Evolutionary conservation across 192 early-diverging fungal genomes (phyloP).

Genomic region (Kickxella alabastrina): DNA sequence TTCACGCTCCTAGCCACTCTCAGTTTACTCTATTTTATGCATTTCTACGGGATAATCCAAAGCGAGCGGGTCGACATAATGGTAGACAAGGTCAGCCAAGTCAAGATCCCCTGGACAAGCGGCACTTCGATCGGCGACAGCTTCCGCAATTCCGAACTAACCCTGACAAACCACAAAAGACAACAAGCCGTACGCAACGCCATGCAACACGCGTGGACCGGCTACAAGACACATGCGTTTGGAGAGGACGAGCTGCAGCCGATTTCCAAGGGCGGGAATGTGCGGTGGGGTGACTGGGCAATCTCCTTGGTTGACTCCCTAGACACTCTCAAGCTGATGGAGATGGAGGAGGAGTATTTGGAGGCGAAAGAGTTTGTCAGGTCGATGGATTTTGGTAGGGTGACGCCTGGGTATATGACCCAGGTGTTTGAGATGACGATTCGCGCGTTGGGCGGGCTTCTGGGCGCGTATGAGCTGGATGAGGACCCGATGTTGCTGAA

Average conservation of each 20-base stretch:
- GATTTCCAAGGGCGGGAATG: constrained; percentile 15
- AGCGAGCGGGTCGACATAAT: constrained; percentile 7
- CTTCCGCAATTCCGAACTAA: constrained; percentile 4
- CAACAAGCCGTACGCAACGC: constrained; percentile 33
- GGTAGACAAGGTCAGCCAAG: constrained; percentile 12
- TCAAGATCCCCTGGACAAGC: constrained; percentile 5
- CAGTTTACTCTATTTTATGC: constrained; percentile 21
- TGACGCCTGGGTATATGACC: constrained; percentile 1
- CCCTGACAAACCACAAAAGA: constrained; percentile 18
- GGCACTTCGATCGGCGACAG: background rate
- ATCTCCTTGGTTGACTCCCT: constrained; percentile 82
- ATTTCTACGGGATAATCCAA: constrained; percentile 13
- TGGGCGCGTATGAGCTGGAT: constrained; percentile 74
- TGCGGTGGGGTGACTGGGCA: constrained; percentile 63
- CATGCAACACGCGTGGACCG: constrained; percentile 47
- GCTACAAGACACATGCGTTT: constrained; percentile 35
- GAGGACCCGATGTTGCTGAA: constrained; percentile 60
- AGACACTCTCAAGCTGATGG: constrained; percentile 81
- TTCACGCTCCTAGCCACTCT: constrained; percentile 9
- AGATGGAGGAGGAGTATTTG: constrained; percentile 66
- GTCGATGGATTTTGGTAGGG: constrained; percentile 51
- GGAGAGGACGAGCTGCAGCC: constrained; percentile 52
- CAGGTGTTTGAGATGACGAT: constrained; percentile 81
- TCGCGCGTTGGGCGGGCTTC: constrained; percentile 77
- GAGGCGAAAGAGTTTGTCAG: constrained; percentile 64